Evolutionary conservation across 495 filamentous ascomycete species (phyloP), one percentile per base, ranked within the genome.

Genomic region (Sordaria brevicollis): DNA sequence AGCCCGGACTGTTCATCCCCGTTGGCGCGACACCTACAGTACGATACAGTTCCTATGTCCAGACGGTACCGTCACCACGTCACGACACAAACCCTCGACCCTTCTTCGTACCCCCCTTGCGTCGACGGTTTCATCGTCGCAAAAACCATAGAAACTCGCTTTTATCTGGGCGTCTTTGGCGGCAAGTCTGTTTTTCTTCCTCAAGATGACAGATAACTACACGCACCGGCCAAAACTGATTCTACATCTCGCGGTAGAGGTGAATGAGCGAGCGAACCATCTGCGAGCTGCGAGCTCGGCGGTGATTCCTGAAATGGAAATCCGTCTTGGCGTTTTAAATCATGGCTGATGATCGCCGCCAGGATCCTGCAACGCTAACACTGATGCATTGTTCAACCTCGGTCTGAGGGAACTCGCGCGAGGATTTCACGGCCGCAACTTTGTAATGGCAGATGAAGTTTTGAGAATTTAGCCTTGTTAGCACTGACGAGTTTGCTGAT

Each of bases 271-370:
- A 62, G 67, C 67, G 43, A 69, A 66, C 43, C 49, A 62, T 17
- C 49, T 62, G 39, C 67, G 38, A 11, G 35, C 39, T 57, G 68
- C 65, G 25, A 65, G 37, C 19, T 54, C 72, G 74, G 73, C 72
- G 76, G 74, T 65, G 73, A 69, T 74, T 54, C 76, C 76, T 25
- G 37, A 57, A 74, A 70, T 3, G 76, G 76, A 35, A 76, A 76
- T 19, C 76, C 76, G 76, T 54, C 65, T 38, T 38, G 38, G 21
- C 49, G 49, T 65, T 68, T 21, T 25, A 41, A 36, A 37, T 68
- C 31, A 54, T 39, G 39, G 37, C 67, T 49, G 67, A 21, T 65
- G 70, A 72, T 74, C 67, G 72, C 65, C 70, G 37, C 67, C 54
- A 37, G 72, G 43, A 72, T 72, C 65, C 43, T 37, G 31, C 34